These are phyloP conservation scores for Przewalskia tangutica DNA, from an alignment of 257 asterid species.

Conservation along the genomic window DNA sequence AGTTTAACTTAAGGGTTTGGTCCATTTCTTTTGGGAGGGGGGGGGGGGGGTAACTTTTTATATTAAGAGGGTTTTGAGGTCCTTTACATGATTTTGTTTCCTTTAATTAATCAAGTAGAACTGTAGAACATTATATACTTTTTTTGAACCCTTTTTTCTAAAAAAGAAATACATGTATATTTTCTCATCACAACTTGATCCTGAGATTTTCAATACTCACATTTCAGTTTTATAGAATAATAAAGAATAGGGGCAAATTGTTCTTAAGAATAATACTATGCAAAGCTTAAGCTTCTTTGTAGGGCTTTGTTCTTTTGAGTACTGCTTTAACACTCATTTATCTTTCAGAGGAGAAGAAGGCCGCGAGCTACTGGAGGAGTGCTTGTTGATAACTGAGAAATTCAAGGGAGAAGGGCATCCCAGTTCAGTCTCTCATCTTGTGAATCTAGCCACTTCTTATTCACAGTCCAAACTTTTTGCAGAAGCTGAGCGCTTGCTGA, in stretches of 20 bases:
- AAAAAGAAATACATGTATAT: background rate
- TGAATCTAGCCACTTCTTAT: slow-evolving; percentile 87
- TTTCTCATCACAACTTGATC: background rate
- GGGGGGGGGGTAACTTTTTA: background rate
- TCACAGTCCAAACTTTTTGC: slow-evolving; percentile 66
- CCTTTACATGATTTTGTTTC: background rate
- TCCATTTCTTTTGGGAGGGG: background rate
- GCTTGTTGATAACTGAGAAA: slow-evolving; percentile 52
- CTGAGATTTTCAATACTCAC: background rate
- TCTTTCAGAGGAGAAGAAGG: slow-evolving; percentile 71
- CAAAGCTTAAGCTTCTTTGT: background rate
- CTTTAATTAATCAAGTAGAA: background rate
- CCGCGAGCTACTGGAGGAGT: slow-evolving; percentile 56
- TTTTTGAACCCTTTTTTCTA: background rate
- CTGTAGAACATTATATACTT: background rate
- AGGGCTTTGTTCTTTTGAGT: background rate
- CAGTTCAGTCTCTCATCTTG: slow-evolving; percentile 59
- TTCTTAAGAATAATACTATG: background rate
- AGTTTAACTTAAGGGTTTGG: background rate
- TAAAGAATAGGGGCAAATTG: background rate
- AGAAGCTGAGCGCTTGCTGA: slow-evolving; percentile 79
- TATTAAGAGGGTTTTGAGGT: background rate
- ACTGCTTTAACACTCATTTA: background rate
- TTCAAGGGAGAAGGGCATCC: slow-evolving; percentile 70
- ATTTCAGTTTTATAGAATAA: background rate